Evolutionary conservation across 148 eudicot species (phyloP).

Genomic region (Cornus controversa): DNA sequence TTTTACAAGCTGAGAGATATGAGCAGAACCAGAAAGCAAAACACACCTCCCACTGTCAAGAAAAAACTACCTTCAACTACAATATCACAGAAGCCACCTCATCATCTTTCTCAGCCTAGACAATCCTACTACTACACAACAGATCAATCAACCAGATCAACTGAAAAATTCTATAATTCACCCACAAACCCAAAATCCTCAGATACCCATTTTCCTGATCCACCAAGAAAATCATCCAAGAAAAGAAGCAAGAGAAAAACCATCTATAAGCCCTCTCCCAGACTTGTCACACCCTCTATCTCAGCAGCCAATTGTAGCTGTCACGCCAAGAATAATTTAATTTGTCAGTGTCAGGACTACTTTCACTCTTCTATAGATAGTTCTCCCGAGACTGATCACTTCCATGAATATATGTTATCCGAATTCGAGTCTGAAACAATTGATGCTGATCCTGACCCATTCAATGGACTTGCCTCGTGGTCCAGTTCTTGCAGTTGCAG

Average conservation of each 20-base stretch:
- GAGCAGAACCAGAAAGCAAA: conserved; percentile 20
- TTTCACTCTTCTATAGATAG: conserved; percentile 30
- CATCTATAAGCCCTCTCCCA: conserved; percentile 47
- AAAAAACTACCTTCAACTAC: conserved; percentile 13
- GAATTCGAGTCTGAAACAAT: conserved; percentile 15
- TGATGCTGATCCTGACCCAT: neutral
- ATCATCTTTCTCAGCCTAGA: conserved; percentile 20
- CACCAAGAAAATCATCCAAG: conserved; percentile 30
- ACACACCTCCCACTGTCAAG: conserved; percentile 10
- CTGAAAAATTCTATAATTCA: conserved; percentile 19
- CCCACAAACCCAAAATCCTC: conserved; percentile 23
- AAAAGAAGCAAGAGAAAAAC: conserved; percentile 29
- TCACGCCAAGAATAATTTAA: too few relatives aligned
- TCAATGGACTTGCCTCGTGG: conserved; percentile 4
- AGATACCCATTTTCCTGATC: conserved; percentile 31
- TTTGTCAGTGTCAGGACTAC: conserved; percentile 4
- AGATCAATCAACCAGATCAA: conserved; percentile 9
- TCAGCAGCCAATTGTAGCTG: too few relatives aligned
- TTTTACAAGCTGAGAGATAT: conserved; percentile 51
- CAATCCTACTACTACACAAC: conserved; percentile 21
- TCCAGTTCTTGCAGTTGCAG: conserved; percentile 31
- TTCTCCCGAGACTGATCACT: conserved; percentile 15
- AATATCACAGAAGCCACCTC: conserved; percentile 5
- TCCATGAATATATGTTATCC: conserved; percentile 12
- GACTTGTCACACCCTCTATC: conserved; percentile 17